phyloP scores from a whole-genome alignment of 2,329 filamentous ascomycete genomes.

The Arthrinium phaeospermum region DNA sequence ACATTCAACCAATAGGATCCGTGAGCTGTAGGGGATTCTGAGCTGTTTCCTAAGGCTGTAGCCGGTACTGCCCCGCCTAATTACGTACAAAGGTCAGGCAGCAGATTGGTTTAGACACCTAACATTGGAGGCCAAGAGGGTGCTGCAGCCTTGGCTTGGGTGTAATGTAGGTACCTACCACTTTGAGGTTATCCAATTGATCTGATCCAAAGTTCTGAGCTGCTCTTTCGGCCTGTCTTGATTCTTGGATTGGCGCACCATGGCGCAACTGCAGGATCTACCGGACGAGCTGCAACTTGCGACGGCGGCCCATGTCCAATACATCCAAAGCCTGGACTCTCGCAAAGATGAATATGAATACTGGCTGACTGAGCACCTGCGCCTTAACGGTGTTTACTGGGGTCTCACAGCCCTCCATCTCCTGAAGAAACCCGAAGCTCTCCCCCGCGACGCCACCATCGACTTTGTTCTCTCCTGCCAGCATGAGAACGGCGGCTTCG shows the following conservation, averaged over 20 bases:
- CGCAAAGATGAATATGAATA: slow-evolving; percentile 95
- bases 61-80: background rate
- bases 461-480: slow-evolving; percentile 96
- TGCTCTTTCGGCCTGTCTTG: background rate
- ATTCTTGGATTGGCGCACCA: slow-evolving; percentile 26
- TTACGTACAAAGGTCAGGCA: background rate
- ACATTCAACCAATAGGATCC: background rate
- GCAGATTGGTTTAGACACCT: background rate
- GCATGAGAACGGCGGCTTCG: slow-evolving; percentile 87
- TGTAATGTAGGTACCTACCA: background rate
- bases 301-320: slow-evolving; percentile 76
- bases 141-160: background rate
- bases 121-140: background rate
- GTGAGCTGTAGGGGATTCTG: background rate
- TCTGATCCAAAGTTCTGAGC: background rate
- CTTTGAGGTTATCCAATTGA: background rate
- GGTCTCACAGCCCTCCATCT: slow-evolving; percentile 88
- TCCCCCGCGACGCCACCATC: slow-evolving; percentile 81
- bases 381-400: slow-evolving; percentile 97
- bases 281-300: slow-evolving; percentile 53
- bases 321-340: slow-evolving; percentile 91
- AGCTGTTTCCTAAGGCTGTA: background rate
- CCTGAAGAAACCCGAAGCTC: slow-evolving; percentile 78
- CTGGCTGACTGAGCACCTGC: slow-evolving; percentile 96
- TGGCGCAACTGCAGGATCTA: slow-evolving; percentile 43